These are phyloP conservation scores for Gossypium laxum DNA, from an alignment of 441 rosid genomes.

Conservation along the genomic window DNA sequence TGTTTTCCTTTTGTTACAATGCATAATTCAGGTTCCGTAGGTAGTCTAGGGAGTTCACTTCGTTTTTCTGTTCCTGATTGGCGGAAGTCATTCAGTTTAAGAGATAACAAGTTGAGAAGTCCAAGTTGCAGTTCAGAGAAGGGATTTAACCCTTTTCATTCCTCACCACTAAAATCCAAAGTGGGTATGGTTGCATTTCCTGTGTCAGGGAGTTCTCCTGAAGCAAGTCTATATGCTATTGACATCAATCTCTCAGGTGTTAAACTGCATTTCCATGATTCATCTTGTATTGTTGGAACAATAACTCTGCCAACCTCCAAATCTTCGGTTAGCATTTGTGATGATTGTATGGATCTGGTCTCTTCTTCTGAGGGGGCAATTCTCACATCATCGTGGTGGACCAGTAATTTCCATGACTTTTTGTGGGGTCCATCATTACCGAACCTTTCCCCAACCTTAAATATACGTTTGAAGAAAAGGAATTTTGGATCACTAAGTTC, in stretches of 20 bases:
- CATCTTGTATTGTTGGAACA: slow-evolving; percentile 64
- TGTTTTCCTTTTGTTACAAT: slow-evolving; percentile 64
- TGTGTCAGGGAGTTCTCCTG: slow-evolving; percentile 19
- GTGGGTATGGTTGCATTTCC: slow-evolving; percentile 18
- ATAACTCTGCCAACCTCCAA: slow-evolving; percentile 44
- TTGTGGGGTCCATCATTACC: slow-evolving; percentile 64
- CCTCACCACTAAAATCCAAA: slow-evolving; percentile 16
- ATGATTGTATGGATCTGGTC: slow-evolving; percentile 49
- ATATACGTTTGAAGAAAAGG: slow-evolving; percentile 55
- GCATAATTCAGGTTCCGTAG: slow-evolving; percentile 41
- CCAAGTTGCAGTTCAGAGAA: slow-evolving; percentile 28
- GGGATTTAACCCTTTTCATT: slow-evolving; percentile 18
- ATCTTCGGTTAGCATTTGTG: slow-evolving; percentile 37
- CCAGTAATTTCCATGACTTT: slow-evolving; percentile 39
- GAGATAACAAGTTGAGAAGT: slow-evolving; percentile 32
- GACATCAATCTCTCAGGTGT: slow-evolving; percentile 45
- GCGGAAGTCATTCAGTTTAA: slow-evolving; percentile 41
- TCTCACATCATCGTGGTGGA: slow-evolving; percentile 66
- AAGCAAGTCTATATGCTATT: slow-evolving; percentile 24
- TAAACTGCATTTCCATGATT: slow-evolving; percentile 78
- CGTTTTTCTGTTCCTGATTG: slow-evolving; percentile 42
- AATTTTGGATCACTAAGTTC: slow-evolving; percentile 34
- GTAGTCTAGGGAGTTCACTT: slow-evolving; percentile 50
- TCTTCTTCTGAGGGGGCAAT: slow-evolving; percentile 59
- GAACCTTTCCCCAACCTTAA: slow-evolving; percentile 52